Percentiles rank a stretch among this genome's conserved stretches.
These are phyloP conservation scores for Dipteronia sinensis DNA, from an alignment of 345 rosid genomes.

Conservation along the genomic window DNA sequence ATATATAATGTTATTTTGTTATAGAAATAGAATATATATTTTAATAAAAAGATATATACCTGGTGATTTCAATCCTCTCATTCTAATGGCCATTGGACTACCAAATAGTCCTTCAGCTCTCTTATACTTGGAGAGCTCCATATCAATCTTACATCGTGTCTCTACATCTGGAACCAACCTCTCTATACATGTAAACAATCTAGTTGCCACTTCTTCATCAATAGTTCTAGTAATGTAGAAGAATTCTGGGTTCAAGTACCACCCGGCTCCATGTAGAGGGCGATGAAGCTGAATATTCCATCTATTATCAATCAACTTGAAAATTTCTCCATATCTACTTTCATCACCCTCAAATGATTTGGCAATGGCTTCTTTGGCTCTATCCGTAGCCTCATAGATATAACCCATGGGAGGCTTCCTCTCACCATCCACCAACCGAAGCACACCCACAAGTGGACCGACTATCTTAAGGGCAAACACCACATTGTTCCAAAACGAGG, in stretches of 20 bases:
- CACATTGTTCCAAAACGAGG: no score
- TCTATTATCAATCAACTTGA: constrained; percentile 15
- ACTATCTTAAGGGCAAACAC: background rate
- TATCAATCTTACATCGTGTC: background rate
- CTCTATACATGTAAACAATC: background rate
- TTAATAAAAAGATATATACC: background rate
- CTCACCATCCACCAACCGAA: constrained; percentile 22
- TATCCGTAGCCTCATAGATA: no score
- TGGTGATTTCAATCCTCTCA: background rate
- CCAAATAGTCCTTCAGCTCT: background rate
- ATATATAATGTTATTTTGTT: no score
- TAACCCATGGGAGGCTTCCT: background rate
- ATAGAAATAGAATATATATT: background rate
- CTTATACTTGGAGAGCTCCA: background rate
- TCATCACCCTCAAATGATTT: background rate
- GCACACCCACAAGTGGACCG: constrained; percentile 8
- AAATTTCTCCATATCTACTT: background rate
- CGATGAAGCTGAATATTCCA: constrained; percentile 16
- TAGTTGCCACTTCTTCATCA: background rate
- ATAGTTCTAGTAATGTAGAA: background rate
- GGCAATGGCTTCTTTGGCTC: background rate
- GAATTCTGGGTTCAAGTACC: background rate
- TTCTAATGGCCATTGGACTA: background rate
- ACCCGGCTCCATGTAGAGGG: constrained; percentile 15
- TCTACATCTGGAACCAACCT: background rate